phyloP scores from a whole-genome alignment of 345 rosid species.

The Gynandropsis gynandra region DNA sequence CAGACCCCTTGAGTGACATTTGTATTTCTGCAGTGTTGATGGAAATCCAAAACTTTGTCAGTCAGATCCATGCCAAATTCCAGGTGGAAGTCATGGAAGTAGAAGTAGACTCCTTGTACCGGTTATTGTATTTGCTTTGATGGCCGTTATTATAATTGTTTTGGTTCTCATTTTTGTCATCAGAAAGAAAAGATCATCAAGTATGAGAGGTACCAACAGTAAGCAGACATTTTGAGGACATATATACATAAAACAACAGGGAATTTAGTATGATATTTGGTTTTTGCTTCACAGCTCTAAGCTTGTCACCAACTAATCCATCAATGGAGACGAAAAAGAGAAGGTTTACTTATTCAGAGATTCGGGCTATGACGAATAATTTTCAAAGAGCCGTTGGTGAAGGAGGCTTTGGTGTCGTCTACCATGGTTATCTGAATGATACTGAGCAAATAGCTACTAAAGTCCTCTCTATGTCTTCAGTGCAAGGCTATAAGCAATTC shows the following conservation, averaged over 20 bases:
- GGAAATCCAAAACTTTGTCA: constrained; percentile 25
- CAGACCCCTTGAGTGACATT: no score
- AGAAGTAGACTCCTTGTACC: no score
- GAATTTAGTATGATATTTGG: background rate
- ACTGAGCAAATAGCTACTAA: constrained; percentile 37
- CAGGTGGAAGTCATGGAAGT: no score
- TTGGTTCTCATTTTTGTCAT: constrained; percentile 7
- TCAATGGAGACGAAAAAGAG: constrained; percentile 14
- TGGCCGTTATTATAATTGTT: constrained; percentile 9
- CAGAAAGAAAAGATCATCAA: constrained; percentile 3
- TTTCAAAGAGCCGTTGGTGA: constrained; percentile 26
- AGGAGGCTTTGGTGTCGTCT: constrained; percentile 44
- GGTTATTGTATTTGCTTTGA: no score
- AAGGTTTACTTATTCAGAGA: no score
- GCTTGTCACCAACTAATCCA: background rate
- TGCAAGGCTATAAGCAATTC: no score
- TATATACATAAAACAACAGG: background rate
- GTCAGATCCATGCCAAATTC: no score
- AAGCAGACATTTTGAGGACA: background rate
- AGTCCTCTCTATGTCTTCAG: constrained; percentile 30
- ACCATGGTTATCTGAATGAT: constrained; percentile 23
- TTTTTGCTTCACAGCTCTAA: no score
- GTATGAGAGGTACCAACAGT: background rate
- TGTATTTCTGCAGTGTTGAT: no score
- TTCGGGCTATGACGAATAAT: constrained; percentile 29